Percentiles rank a stretch among this genome's conserved stretches.
Conservation (phyloP, 2,329 filamentous ascomycete genomes). For the Neophaeococcomyces mojaviensis region DNA sequence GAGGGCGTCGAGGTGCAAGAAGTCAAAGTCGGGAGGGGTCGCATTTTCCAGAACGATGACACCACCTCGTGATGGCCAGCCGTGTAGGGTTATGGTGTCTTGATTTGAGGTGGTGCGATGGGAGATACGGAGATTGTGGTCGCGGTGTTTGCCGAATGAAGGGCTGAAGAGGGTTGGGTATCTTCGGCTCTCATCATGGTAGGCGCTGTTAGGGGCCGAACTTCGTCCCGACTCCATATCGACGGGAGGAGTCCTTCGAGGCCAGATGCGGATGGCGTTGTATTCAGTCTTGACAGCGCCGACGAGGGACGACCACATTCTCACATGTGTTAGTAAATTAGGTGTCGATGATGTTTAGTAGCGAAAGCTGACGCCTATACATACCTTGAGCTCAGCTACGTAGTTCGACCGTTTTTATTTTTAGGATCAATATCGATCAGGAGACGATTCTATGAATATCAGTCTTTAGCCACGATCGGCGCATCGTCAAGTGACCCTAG, state of each 20-base stretch:
- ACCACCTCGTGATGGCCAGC: conserved; percentile 5
- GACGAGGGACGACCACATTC: neutral
- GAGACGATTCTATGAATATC: too few relatives aligned
- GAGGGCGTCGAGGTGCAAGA: conserved; percentile 13
- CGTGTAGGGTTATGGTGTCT: conserved; percentile 1
- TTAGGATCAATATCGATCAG: too few relatives aligned
- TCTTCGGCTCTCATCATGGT: neutral
- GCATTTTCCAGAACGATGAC: conserved; percentile 5
- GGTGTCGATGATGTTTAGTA: neutral
- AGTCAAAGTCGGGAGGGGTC: conserved; percentile 9
- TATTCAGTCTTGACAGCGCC: neutral
- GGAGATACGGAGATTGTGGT: neutral
- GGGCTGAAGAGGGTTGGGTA: neutral
- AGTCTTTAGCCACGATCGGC: too few relatives aligned
- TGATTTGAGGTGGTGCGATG: neutral
- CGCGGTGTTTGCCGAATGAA: neutral
- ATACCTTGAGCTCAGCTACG: too few relatives aligned
- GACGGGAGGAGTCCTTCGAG: neutral
- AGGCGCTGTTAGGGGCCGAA: neutral
- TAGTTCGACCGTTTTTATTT: too few relatives aligned
- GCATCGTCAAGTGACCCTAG: too few relatives aligned
- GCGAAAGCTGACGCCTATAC: neutral
- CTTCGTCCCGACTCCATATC: neutral
- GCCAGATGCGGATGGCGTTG: conserved; percentile 1
- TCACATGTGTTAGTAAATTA: neutral